Evolutionary conservation across 2,329 filamentous ascomycete genomes (phyloP).

Genomic region (Zasmidium citrigriseum): DNA sequence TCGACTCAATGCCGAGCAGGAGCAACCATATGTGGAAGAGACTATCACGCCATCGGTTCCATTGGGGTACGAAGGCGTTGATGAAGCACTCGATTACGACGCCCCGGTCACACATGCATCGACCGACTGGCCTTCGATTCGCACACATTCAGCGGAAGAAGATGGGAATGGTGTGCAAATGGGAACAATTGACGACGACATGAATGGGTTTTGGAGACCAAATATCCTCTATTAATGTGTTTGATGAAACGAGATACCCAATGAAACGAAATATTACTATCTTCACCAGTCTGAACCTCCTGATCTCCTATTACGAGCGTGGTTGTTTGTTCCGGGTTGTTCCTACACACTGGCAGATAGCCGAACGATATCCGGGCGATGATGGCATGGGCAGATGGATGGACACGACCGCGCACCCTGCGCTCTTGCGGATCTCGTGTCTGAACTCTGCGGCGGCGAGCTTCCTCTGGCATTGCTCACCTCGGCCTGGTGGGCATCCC

Average conservation of each 20-base stretch:
- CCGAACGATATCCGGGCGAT: neutral
- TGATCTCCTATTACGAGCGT: too few relatives aligned
- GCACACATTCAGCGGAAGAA: neutral
- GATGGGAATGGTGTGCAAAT: neutral
- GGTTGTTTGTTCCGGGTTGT: neutral
- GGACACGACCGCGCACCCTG: neutral
- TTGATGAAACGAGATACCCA: slow-evolving; percentile 3
- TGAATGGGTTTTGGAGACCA: slow-evolving; percentile 47
- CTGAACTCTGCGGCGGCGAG: neutral
- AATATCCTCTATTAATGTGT: slow-evolving; percentile 43
- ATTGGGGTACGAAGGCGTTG: neutral
- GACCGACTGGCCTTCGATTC: neutral
- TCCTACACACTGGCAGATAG: neutral
- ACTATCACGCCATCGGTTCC: too few relatives aligned
- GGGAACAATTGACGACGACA: slow-evolving; percentile 20
- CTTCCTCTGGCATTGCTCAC: neutral
- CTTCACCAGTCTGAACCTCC: too few relatives aligned
- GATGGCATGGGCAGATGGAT: neutral
- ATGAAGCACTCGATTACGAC: neutral
- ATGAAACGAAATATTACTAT: too few relatives aligned
- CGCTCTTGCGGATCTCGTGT: neutral
- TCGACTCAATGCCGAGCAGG: slow-evolving; percentile 5
- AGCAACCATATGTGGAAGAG: neutral
- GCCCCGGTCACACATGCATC: neutral
- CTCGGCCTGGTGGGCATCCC: neutral